Evolutionary conservation across 306 rosid species (phyloP), one percentile per base, ranked within the genome.

Genomic region (Biancaea sappan): DNA sequence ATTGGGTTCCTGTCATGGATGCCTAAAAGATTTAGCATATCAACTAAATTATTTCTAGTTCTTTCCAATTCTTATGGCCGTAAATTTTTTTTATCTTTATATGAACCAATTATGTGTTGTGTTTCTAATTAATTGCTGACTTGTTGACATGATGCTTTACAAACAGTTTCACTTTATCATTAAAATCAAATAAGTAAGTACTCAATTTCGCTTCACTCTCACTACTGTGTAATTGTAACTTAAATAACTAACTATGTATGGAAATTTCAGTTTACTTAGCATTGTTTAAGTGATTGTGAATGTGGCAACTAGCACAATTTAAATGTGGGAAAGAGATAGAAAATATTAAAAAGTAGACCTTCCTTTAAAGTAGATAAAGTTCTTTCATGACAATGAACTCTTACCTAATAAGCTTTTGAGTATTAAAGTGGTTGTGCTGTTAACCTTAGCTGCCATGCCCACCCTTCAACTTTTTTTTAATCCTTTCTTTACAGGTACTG

Each of bases 161-260:
- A 86, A 80, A 69, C 82, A 76, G 21, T 47, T 41, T 26, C 79
- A 79, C 34, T 79, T 85, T 61, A 78, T 85, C 56, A 71, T 84
- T 38, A 89, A 80, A 67, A 77, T 91, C 13, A 89, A 79, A 82
- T 53, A 62, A 62, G 56, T 86, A 9, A 79, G 82, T 34, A 80
- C 76, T 77, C 88, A 86, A 18, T 74, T 90, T 66, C 83, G 85
- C 21, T 60, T 75, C n/a, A 78, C 89, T 37, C 72, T 87, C 8
- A 69, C 82, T 14, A 69, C 87, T 35, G 15, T 73, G 5, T 88
- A 73, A 63, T 8, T 32, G 66, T 60, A 60, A 34, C 26, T 2
- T 13, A 1, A n/a, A n/a, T n/a, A n/a, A 32, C 12, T 74, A 26
- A 82, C 35, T 64, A 41, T 77, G 69, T 73, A 18, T 37, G 69